Base-by-base conservation (phyloP, 2,329 filamentous ascomycete species). In the Colletotrichum spaethianum region DNA sequence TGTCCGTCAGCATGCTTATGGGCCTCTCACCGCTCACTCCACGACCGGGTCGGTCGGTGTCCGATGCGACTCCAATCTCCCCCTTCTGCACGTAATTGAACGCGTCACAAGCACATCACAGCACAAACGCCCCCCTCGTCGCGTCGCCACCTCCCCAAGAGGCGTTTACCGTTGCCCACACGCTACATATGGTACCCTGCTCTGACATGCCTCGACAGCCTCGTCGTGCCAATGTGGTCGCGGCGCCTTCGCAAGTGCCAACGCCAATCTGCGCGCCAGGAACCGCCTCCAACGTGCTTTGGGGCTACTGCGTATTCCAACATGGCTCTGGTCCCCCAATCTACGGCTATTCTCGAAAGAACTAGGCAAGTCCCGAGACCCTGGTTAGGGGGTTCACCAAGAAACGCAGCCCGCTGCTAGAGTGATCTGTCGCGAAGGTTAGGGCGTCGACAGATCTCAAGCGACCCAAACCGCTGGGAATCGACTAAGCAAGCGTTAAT, bases 361-460 rank as follows among this genome's bases (percentile, higher is more conserved):
- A 72, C 71, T 73, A 73, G 71, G 53, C 57, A 63, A 64, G 46
- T 73, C 65, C 73, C 73, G 70, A 70, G 33, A 73, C 62, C 70
- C 70, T 74, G 73, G 73, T 74, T 69, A 70, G 73, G 70, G 72
- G 73, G 73, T 73, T 73, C 70, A 70, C 70, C 70, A 73, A 73
- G 70, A 71, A 73, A 73, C 61, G 65, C 73, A 73, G 56, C 70
- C 70, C 70, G 61, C 69, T 72, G 70, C 73, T 67, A 73, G 73
- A 74, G 61, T 74, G 65, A 74, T 74, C 73, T 74, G 57, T 74
- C 70, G 63, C 66, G 70, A 73, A 69, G 59, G 66, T 73, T 74
- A 74, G 73, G 70, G 73, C 70, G 70, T 73, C 65, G 72, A 73
- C 72, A 73, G 72, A 74, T 74, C 70, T 74, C 70, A 73, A 73